Evolutionary conservation across 192 early-diverging fungal genomes (phyloP), one percentile per base, ranked within the genome.

Genomic region (Mortierella claussenii): DNA sequence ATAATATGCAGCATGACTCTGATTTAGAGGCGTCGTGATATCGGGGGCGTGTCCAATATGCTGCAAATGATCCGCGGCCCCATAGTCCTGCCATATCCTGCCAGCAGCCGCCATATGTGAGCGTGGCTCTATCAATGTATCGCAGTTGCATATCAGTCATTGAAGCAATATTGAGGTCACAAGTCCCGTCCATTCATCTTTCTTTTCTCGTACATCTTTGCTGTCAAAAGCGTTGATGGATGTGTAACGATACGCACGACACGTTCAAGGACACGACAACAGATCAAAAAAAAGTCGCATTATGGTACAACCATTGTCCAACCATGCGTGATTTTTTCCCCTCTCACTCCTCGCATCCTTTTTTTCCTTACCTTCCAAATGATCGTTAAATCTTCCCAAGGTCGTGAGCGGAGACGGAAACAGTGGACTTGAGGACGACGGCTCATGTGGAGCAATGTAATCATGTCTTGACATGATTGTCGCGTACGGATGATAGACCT

Each of bases 1-100:
- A 36, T 76, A 76, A 50, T 76, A 76, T 0, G 73, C 65, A 30
- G 73, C 73, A 76, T 76, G 73, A 36, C 73, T 76, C 30, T 62
- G 73, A 45, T 67, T 59, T 31, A 50, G 12, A 4, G 64, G 51
- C 34, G 57, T 42, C 7, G 63, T 6, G 11, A n/a, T 56, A 33
- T 51, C 30, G 15, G 48, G 17, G n/a, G n/a, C n/a, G 23, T 58
- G 55, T 33, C 30, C 36, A 10, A 15, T 48, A 23, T 51, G 26
- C 20, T 52, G 40, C 40, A 34, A 53, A 20, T 47, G 40, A 34
- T 49, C 53, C 51, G 55, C 66, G 17, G 63, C 51, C 23, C 65
- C 65, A 56, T 76, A 76, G 24, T 56, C 58, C 43, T 67, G 73
- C 64, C 73, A 67, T 53, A 67, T 56, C 53, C 73, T 61, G 30